Percentiles rank a stretch among this genome's conserved stretches.
These are phyloP conservation scores for Melanogaster broomeanus DNA, from an alignment of 768 basidiomycete species.

Conservation along the genomic window DNA sequence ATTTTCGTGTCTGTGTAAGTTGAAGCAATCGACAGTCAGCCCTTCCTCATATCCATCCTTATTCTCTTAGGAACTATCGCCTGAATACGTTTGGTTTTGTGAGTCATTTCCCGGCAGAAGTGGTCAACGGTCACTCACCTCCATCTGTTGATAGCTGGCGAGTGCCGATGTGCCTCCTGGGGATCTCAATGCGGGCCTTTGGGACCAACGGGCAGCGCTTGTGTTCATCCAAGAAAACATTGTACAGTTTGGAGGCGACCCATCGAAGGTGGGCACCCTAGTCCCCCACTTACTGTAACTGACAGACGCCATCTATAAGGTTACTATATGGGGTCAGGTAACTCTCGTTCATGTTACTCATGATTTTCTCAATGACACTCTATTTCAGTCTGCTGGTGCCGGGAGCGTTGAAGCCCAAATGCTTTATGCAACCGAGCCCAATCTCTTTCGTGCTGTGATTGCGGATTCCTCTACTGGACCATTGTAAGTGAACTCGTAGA, in stretches of 20 bases:
- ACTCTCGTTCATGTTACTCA: no score
- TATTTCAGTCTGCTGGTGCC: no score
- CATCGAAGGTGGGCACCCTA: slow-evolving; percentile 39
- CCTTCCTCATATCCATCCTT: background rate
- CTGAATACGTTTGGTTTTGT: slow-evolving; percentile 15
- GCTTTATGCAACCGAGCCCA: slow-evolving; percentile 3
- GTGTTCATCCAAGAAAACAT: slow-evolving; percentile 64
- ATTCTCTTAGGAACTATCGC: slow-evolving; percentile 13
- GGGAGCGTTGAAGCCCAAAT: slow-evolving; percentile 16
- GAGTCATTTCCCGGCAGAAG: slow-evolving; percentile 16
- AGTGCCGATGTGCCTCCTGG: slow-evolving; percentile 43
- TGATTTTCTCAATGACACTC: no score
- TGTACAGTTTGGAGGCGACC: slow-evolving; percentile 62
- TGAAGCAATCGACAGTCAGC: no score
- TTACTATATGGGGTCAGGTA: slow-evolving; percentile 23
- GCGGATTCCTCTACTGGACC: slow-evolving; percentile 20
- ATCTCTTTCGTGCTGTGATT: slow-evolving; percentile 16
- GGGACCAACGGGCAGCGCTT: slow-evolving; percentile 57
- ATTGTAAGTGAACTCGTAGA: slow-evolving; percentile 11
- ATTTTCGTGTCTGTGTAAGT: slow-evolving; percentile 19
- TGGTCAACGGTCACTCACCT: slow-evolving; percentile 11
- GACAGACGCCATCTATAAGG: slow-evolving; percentile 14
- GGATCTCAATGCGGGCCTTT: slow-evolving; percentile 56
- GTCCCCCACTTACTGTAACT: no score
- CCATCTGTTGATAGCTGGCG: slow-evolving; percentile 35